Evolutionary conservation across 1,284 basidiomycete genomes (phyloP), one percentile per base, ranked within the genome.

Genomic region (Marasmius sp.): DNA sequence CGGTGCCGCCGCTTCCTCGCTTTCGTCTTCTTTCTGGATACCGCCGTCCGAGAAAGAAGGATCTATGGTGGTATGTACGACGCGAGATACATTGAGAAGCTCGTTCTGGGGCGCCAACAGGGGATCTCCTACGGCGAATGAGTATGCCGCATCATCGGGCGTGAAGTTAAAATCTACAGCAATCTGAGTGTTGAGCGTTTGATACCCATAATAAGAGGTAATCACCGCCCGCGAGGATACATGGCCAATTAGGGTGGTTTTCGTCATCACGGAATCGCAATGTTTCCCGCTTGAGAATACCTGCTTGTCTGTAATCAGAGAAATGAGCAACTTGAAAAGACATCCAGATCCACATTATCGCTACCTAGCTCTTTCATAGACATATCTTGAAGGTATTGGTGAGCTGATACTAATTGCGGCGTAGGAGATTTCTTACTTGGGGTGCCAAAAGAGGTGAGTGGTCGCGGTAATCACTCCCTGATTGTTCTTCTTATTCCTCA

Each of bases 401-500:
- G 18, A 33, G 51, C 48, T n/a, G 43, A 66, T 41, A 50, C 63
- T 57, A 63, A 50, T 43, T 38, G 16, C 37, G 45, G 37, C 9
- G 18, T 45, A 41, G 14, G 47, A 11, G 16, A 51, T 27, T 47
- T 60, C 82, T 66, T 72, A 93, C 89, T 83, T 87, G 7, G 95
- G 95, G 74, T 97, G 95, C 96, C 96, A 98, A 75, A 98, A 98
- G 6, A 91, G 81, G 78, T 91, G 94, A 0, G 93, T 94, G 0
- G 95, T 97, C 1, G 86, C 93, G 6, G 95, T 77, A 50, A 96
- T 77, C 45, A 93, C 71, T 16, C 91, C 88, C 34, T 73, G 70
- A 11, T 73, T 69, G 41, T 74, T 65, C 6, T 76, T 73, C 6
- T 73, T 71, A 56, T 77, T 77, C 66, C 81, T 77, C 52, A 98